Base-by-base conservation (phyloP, 1,139 yeast species). In the Sporopachydermia cereana region DNA sequence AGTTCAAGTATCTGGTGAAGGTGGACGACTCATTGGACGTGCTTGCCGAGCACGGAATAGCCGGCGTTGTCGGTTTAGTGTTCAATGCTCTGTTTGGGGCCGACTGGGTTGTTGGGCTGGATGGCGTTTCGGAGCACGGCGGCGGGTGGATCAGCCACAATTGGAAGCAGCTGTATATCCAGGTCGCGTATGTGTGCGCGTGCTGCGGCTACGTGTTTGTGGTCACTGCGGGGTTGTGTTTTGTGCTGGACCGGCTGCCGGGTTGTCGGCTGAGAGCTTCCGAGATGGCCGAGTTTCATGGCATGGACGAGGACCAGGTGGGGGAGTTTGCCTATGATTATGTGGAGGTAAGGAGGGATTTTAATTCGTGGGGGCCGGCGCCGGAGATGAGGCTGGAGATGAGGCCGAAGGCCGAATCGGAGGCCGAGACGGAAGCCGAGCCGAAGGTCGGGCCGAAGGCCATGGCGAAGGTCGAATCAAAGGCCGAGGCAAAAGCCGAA, bases 291-390 rank as follows among this genome's bases (percentile, higher is more conserved):
- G 98, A 91, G 63, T 85, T 82, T 53, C 69, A 71, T 25, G 98
- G 98, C 50, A 76, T 88, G 66, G 98, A 91, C 62, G 97, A 91
- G 62, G 95, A 86, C 63, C 96, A 91, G 67, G 85, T 91, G 54
- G 98, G 98, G 46, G 97, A 91, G 64, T 91, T 91, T 66, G 98
- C 98, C 21, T 91, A 89, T 62, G 97, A 91, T 65, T 91, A 88
- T 60, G 96, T 91, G 48, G 98, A 91, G 68, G 95, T 89, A 20
- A 77, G 97, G 64, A 77, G 97, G 62, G 95, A 89, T 64, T 89
- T 84, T 65, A n/a, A n/a, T n/a, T n/a, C n/a, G n/a, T n/a, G n/a
- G n/a, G n/a, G n/a, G n/a, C n/a, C n/a, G n/a, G n/a, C n/a, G n/a
- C n/a, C n/a, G n/a, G n/a, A n/a, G n/a, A n/a, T n/a, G n/a, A n/a